Base-by-base conservation (phyloP, 306 rosid species). In the Trifolium subterraneum region DNA sequence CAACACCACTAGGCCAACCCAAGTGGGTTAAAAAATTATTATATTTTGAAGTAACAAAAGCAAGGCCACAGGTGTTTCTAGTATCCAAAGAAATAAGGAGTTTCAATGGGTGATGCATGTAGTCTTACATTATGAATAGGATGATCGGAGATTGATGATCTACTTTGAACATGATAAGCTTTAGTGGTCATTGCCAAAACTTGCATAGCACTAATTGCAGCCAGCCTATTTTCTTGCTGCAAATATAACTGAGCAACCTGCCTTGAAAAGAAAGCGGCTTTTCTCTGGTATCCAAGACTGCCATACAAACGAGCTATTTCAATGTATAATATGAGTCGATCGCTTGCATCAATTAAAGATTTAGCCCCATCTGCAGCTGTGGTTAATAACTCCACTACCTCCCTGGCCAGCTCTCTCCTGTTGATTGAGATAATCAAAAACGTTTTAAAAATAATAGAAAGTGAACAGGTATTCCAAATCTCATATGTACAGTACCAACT, bases 151-250 rank as follows among this genome's bases (percentile, higher is more conserved):
- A 81, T 65, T 55, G 96, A 88, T 58, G 97, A 87, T 92, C 85
- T 87, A 82, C 96, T 92, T 85, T 94, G 96, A 83, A 92, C 98
- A 78, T 89, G 96, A 81, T 94, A 94, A 29, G 99, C 98, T 89
- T 86, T 92, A 6, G 99, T 88, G 58, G 99, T 94, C 95, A 94
- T 85, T 22, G 96, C 95, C 84, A 94, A 86, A 86, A 94, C 98
- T 86, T 94, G 99, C 98, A 94, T 80, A 65, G 99, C 99, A 74
- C 99, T 94, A 59, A 94, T 92, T 78, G 99, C 99, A 76, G 99
- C 96, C 79, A 90, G 72, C 70, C 90, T 87, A 83, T 91, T 90
- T 72, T 94, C 97, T 72, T 94, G 96, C 79, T 91, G 98, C 86
- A 92, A 76, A 87, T 94, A 94, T 80, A 94, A 84, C 82, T 91